Base-by-base conservation (phyloP, 2,329 filamentous ascomycete species). In the Domatiomyces catenatus region DNA sequence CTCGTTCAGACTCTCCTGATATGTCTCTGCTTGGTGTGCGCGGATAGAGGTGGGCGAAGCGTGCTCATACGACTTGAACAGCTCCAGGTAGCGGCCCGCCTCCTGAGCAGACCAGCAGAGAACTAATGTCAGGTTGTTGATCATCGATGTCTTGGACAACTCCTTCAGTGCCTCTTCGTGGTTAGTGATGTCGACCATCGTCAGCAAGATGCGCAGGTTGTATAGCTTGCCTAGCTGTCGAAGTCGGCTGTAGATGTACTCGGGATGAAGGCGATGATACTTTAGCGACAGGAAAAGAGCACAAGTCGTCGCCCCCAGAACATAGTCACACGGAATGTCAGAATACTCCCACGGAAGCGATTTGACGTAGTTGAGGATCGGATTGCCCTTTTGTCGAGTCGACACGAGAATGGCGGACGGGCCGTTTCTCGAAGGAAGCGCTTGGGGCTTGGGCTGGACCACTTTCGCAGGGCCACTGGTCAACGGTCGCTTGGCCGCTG, bases 181-280 rank as follows among this genome's bases (percentile, higher is more conserved):
- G 62, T 94, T 94, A 20, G 83, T 80, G 48, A 98, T 94, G 66
- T 98, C 92, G 22, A 96, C 89, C 79, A 96, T 88, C 18, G 83
- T 81, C 47, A 98, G 75, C 24, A 98, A 70, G 48, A 98, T 75
- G 46, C 92, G 85, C 18, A 98, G 75, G 58, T 81, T 83, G 70
- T 93, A 96, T 68, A 85, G 86, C 48, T 85, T 86, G 48, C 85
- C 85, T 3, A 98, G 73, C 47, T 81, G 80, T 48, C 84, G 83
- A 59, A 98, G 93, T 51, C 92, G 84, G 20, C 84, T 88, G 71
- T 96, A 96, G 61, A 98, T 87, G 71, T 98, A 98, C 68, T 98
- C 92, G 0, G 92, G 92, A 63, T 98, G 92, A 48, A 98, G 75
- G 24, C 90, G 86, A 67, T 98, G 92, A 67, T 98, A 98, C 67